phyloP scores from a whole-genome alignment of 2,329 filamentous ascomycete species.

The Lachnellula arida region DNA sequence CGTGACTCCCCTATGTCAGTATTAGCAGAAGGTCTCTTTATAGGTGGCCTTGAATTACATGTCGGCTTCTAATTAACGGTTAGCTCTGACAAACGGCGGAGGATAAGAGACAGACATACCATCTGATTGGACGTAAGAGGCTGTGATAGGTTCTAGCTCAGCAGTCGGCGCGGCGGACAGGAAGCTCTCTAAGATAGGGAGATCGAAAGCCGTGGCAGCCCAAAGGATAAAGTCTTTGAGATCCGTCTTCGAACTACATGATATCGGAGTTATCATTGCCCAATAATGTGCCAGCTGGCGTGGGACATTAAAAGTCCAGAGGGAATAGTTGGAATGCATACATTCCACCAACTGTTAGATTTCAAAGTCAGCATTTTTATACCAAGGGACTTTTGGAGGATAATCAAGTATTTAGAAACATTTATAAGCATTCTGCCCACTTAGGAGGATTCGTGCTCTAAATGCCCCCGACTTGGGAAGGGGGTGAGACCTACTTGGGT shows the following conservation, averaged over 20 bases:
- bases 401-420: no score
- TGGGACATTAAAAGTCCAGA: not conserved
- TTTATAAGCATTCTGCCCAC: no score
- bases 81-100: no score
- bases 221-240: not conserved
- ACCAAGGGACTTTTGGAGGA: not conserved
- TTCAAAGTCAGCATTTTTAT: not conserved
- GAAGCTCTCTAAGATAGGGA: constrained; percentile 64
- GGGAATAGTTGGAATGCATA: not conserved
- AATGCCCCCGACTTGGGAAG: no score
- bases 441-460: no score
- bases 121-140: constrained; percentile 49
- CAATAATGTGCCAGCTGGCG: not conserved
- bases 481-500: not conserved
- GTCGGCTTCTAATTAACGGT: no score
- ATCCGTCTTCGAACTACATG: not conserved
- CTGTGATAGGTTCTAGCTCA: constrained; percentile 62
- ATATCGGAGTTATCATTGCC: not conserved
- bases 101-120: no score
- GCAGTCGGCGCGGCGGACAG: constrained; percentile 58
- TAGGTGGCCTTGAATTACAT: no score
- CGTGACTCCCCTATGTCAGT: constrained; percentile 32
- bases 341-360: not conserved
- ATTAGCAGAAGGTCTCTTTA: no score
- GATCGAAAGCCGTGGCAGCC: constrained; percentile 3